These are phyloP conservation scores for Phoenix roebelenii DNA, from an alignment of 176 grass and related monocot species.

Conservation along the genomic window DNA sequence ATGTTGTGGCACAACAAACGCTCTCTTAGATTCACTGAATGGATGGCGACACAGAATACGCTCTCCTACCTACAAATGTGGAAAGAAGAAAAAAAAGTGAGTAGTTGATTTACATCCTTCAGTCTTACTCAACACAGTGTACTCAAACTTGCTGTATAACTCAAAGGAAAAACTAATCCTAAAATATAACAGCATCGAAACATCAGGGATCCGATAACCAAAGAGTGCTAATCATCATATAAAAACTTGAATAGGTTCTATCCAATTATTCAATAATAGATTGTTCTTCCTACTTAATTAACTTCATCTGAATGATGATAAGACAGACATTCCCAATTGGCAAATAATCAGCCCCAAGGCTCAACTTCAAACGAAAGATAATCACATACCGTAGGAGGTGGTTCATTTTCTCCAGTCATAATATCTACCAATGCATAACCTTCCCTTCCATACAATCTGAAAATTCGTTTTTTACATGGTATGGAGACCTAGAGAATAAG, in stretches of 20 bases:
- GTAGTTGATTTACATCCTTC: too few relatives aligned
- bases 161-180: neutral
- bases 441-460: slow-evolving; percentile 85
- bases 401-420: slow-evolving; percentile 80
- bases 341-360: neutral
- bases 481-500: slow-evolving; percentile 61
- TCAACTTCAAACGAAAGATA: neutral
- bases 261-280: too few relatives aligned
- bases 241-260: too few relatives aligned
- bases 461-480: slow-evolving; percentile 91
- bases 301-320: too few relatives aligned
- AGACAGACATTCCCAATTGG: too few relatives aligned
- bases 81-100: slow-evolving; percentile 10
- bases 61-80: slow-evolving; percentile 61
- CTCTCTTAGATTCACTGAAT: slow-evolving; percentile 96
- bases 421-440: slow-evolving; percentile 71
- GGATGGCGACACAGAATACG: slow-evolving; percentile 86
- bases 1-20: slow-evolving; percentile 75
- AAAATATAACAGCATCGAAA: slow-evolving; percentile 12
- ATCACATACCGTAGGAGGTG: slow-evolving; percentile 57
- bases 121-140: too few relatives aligned
- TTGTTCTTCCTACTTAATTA: too few relatives aligned
- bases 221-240: too few relatives aligned
- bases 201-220: too few relatives aligned
- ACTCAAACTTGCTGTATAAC: too few relatives aligned